These are phyloP conservation scores for Barnettozyma sp. DNA, from an alignment of 805 yeast genomes.

Conservation along the genomic window DNA sequence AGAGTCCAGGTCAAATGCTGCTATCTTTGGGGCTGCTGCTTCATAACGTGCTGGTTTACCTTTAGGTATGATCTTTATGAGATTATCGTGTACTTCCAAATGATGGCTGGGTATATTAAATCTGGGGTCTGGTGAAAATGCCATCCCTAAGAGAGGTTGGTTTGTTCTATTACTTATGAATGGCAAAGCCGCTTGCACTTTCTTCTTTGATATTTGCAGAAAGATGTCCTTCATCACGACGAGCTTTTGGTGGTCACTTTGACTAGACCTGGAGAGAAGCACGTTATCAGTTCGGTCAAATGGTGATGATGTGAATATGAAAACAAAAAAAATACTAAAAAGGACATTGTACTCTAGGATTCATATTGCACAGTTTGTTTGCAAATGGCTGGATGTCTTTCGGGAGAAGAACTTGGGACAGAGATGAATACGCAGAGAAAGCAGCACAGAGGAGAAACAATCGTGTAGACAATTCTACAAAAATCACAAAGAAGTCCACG, in stretches of 20 bases:
- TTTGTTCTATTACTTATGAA: background rate
- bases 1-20: constrained; percentile 82
- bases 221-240: constrained; percentile 1
- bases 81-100: constrained; percentile 30
- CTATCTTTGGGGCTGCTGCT: no score
- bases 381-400: no score
- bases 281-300: no score
- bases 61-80: constrained; percentile 37
- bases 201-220: constrained; percentile 3
- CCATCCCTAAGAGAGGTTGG: no score
- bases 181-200: background rate
- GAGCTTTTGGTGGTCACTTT: no score
- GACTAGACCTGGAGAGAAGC: no score
- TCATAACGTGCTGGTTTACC: constrained; percentile 1
- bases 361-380: no score
- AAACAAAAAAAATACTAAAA: background rate
- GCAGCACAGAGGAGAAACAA: constrained; percentile 14
- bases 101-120: background rate
- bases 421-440: constrained; percentile 48
- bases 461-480: constrained; percentile 5
- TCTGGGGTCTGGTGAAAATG: background rate
- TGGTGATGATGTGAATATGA: no score
- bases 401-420: constrained; percentile 73
- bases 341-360: no score
- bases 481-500: constrained; percentile 4